A percentile compares a stretch with the other conserved stretches of the same genome.
These are phyloP conservation scores for Cystofilobasidium macerans DNA, from an alignment of 768 basidiomycete species.

Conservation along the genomic window DNA sequence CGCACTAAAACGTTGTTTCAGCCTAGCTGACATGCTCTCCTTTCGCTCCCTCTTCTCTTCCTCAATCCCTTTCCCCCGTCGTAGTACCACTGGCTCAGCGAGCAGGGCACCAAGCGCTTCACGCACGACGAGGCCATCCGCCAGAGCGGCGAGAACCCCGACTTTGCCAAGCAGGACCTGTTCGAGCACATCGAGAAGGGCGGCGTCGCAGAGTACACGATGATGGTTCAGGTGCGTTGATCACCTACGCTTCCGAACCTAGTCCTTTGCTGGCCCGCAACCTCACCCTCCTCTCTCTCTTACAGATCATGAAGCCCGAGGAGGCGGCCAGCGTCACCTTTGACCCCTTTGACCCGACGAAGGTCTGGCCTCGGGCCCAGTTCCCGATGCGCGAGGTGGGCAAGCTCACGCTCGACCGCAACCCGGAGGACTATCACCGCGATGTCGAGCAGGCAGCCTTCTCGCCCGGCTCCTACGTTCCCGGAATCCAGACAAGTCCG, in stretches of 20 bases:
- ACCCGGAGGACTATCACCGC: conserved; percentile 36
- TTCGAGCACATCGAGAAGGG: conserved; percentile 35
- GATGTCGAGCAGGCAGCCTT: conserved; percentile 36
- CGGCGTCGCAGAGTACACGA: conserved; percentile 32
- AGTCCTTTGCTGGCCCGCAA: no score
- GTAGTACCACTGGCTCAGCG: conserved; percentile 33
- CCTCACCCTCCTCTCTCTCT: background rate
- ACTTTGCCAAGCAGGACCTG: conserved; percentile 35
- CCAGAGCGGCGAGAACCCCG: conserved; percentile 34
- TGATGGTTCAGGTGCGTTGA: conserved; percentile 30
- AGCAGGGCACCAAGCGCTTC: conserved; percentile 31
- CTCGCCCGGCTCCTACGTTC: conserved; percentile 35
- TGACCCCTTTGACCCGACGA: conserved; percentile 37
- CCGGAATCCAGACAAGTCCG: conserved; percentile 35
- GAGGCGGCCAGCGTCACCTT: conserved; percentile 31
- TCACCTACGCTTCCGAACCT: no score
- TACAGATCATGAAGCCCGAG: conserved; percentile 33
- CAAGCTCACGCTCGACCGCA: conserved; percentile 31
- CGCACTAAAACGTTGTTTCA: no score
- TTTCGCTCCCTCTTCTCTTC: no score
- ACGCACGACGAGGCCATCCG: conserved; percentile 32
- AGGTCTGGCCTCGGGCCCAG: conserved; percentile 30
- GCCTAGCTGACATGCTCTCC: no score
- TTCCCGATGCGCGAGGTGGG: conserved; percentile 36
- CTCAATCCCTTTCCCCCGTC: no score